Conservation (phyloP, 306 rosid species). For the Styphnolobium japonicum region DNA sequence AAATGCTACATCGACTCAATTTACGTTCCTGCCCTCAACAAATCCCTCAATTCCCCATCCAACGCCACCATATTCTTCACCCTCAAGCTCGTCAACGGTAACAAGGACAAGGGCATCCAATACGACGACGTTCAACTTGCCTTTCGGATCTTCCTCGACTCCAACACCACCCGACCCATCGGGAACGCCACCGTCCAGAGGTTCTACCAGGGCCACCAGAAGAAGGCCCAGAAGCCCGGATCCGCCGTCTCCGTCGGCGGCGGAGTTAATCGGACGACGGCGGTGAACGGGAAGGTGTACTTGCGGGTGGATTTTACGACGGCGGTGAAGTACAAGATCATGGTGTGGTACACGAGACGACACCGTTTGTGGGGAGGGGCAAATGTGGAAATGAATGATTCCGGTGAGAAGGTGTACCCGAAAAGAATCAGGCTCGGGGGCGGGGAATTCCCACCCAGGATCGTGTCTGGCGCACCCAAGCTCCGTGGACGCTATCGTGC, state of each 20-base stretch:
- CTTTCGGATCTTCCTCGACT: slow-evolving; percentile 3
- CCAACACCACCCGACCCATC: slow-evolving; percentile 18
- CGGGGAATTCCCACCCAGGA: background rate
- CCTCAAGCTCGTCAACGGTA: slow-evolving; percentile 43
- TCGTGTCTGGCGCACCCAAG: slow-evolving; percentile 47
- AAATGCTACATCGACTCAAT: slow-evolving; percentile 38
- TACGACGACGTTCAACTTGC: slow-evolving; percentile 55
- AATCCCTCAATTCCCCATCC: slow-evolving; percentile 29
- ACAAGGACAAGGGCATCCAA: slow-evolving; percentile 71
- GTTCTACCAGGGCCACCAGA: slow-evolving; percentile 80
- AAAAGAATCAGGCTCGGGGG: slow-evolving; percentile 53
- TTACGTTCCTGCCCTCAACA: slow-evolving; percentile 73
- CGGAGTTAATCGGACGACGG: slow-evolving; percentile 30
- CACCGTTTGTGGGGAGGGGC: slow-evolving; percentile 46
- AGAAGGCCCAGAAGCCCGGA: slow-evolving; percentile 40
- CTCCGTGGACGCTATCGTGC: slow-evolving; percentile 13
- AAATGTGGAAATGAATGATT: slow-evolving; percentile 40
- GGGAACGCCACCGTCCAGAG: slow-evolving; percentile 18
- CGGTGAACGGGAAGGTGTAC: background rate
- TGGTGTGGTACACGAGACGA: slow-evolving; percentile 64
- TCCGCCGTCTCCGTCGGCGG: background rate
- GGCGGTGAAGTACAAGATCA: slow-evolving; percentile 66
- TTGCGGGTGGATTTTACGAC: slow-evolving; percentile 63
- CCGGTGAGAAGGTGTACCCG: slow-evolving; percentile 28
- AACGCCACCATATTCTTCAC: slow-evolving; percentile 41